A percentile compares a stretch with the other conserved stretches of the same genome.
Evolutionary conservation across 306 rosid genomes (phyloP).

Genomic region (Vigna mungo): DNA sequence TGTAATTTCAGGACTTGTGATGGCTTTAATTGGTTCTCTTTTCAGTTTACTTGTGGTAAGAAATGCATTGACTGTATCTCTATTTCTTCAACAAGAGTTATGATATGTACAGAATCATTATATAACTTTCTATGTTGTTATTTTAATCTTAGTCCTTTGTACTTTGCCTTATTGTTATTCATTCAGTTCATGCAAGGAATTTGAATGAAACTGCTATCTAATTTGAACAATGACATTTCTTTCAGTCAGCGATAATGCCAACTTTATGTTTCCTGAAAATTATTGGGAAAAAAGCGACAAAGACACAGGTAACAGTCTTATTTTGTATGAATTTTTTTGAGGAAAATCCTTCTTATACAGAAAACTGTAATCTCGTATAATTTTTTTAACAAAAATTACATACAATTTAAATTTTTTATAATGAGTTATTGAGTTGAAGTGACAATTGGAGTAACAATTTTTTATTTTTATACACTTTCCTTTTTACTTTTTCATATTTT

Average conservation of each 20-base stretch:
- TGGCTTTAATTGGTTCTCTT: slow-evolving; percentile 73
- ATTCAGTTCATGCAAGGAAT: slow-evolving; percentile 7
- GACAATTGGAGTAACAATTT: too few species aligned
- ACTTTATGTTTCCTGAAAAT: slow-evolving; percentile 77
- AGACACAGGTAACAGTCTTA: slow-evolving; percentile 53
- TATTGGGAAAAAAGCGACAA: slow-evolving; percentile 68
- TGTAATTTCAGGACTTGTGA: slow-evolving; percentile 68
- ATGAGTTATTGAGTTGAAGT: too few species aligned
- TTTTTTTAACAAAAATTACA: too few species aligned
- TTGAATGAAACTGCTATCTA: slow-evolving; percentile 26
- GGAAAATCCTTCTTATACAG: too few species aligned
- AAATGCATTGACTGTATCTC: not conserved
- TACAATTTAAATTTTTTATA: too few species aligned
- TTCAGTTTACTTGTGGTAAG: slow-evolving; percentile 74
- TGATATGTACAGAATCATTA: too few species aligned
- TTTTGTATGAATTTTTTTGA: not conserved
- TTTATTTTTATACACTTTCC: too few species aligned
- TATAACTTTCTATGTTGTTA: too few species aligned
- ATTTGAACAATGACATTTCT: slow-evolving; percentile 26
- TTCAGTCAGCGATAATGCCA: slow-evolving; percentile 78
- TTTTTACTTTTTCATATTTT: too few species aligned
- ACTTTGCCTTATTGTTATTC: slow-evolving; percentile 20
- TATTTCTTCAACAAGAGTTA: not conserved
- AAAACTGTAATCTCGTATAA: too few species aligned
- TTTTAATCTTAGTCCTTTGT: not conserved